Conservation (phyloP, 2,329 filamentous ascomycete species). For the Pseudocercospora macadamiae region DNA sequence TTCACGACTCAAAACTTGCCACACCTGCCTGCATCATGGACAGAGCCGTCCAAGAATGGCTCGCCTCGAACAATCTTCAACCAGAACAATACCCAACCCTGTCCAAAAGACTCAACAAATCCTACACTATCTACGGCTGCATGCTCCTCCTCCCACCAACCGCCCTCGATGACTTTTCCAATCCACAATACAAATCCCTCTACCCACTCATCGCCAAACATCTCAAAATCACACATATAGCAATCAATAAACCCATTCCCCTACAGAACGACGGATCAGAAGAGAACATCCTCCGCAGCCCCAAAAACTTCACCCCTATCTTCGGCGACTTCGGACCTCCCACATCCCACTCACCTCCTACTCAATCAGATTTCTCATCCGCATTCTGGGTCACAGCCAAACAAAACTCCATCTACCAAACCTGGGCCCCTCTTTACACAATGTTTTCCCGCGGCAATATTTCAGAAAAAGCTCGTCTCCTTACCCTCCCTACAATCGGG, state of each 20-base stretch:
- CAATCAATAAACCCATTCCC: conserved; percentile 61
- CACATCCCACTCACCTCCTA: conserved; percentile 31
- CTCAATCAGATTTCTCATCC: conserved; percentile 58
- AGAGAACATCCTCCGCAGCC: conserved; percentile 72
- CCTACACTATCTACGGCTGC: conserved; percentile 60
- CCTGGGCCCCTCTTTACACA: conserved; percentile 85
- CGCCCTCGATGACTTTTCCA: conserved; percentile 44
- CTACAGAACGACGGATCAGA: conserved; percentile 8
- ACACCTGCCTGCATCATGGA: no score
- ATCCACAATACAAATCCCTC: conserved; percentile 40
- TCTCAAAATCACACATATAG: conserved; percentile 59
- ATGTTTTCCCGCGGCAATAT: conserved; percentile 95
- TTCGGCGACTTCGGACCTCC: conserved; percentile 74
- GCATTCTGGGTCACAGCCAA: conserved; percentile 79
- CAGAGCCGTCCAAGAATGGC: conserved; percentile 24
- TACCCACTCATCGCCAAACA: conserved; percentile 46
- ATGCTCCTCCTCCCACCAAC: conserved; percentile 60
- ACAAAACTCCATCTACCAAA: conserved; percentile 77
- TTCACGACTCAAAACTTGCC: no score
- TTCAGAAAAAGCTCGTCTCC: conserved; percentile 79
- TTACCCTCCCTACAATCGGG: conserved; percentile 50
- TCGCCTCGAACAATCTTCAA: conserved; percentile 1
- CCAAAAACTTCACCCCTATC: conserved; percentile 69
- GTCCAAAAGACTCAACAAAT: conserved; percentile 29
- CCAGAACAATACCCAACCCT: neutral